These are phyloP conservation scores for Fusarium subtropicale DNA, from an alignment of 2,329 filamentous ascomycete genomes.

Conservation along the genomic window DNA sequence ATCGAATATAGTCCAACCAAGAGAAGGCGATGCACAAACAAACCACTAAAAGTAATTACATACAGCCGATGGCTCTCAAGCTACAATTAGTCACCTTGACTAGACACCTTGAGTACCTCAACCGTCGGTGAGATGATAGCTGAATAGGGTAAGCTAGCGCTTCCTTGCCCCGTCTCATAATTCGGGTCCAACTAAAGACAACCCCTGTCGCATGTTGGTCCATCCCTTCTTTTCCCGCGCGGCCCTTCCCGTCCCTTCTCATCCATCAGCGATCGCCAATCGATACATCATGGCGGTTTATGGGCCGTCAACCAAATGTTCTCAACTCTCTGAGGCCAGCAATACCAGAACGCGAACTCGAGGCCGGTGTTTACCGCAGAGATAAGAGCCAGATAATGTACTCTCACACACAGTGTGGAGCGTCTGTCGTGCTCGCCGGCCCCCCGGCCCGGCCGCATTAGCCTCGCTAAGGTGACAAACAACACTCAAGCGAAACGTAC, in stretches of 20 bases:
- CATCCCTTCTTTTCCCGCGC: constrained; percentile 32
- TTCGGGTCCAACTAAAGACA: constrained; percentile 14
- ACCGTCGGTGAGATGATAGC: background rate
- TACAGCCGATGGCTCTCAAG: background rate
- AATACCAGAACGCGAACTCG: background rate
- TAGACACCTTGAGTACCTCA: background rate
- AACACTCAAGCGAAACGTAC: constrained; percentile 37
- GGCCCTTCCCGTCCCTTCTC: constrained; percentile 41
- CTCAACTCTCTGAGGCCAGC: background rate
- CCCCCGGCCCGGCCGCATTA: constrained; percentile 39
- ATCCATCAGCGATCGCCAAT: constrained; percentile 10
- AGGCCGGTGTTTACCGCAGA: background rate
- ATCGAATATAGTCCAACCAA: background rate
- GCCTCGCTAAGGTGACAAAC: constrained; percentile 38
- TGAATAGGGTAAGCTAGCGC: constrained; percentile 7
- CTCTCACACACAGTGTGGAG: constrained; percentile 34
- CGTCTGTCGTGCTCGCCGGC: constrained; percentile 23
- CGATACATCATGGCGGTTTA: constrained; percentile 14
- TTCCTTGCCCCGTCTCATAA: background rate
- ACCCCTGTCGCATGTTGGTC: constrained; percentile 34
- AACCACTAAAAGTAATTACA: background rate
- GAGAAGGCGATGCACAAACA: background rate
- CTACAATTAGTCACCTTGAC: background rate
- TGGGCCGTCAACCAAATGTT: background rate
- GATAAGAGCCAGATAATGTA: background rate